Evolutionary conservation across 805 yeast genomes (phyloP).

Genomic region (Komagataella pastoris): DNA sequence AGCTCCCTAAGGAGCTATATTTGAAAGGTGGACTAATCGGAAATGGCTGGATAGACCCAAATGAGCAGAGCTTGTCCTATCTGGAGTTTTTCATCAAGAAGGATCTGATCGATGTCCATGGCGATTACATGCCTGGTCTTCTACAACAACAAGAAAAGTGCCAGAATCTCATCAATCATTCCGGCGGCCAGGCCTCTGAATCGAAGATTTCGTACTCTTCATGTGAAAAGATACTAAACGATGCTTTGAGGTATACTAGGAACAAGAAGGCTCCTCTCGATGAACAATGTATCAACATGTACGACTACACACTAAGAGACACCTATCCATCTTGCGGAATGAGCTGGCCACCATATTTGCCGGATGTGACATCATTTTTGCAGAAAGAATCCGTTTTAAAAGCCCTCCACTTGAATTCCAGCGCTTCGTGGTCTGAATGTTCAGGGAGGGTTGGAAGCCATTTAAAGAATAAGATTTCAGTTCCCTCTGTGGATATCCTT

Average conservation of each 20-base stretch:
- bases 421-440: constrained; percentile 65
- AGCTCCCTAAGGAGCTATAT: constrained; percentile 14
- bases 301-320: constrained; percentile 63
- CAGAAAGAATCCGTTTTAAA: constrained; percentile 27
- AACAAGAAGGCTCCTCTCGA: constrained; percentile 14
- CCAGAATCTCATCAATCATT: constrained; percentile 33
- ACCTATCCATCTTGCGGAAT: constrained; percentile 78
- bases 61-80: constrained; percentile 69
- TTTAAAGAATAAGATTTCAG: constrained; percentile 37
- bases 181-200: constrained; percentile 9
- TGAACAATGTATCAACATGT: constrained; percentile 65
- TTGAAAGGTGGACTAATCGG: constrained; percentile 68
- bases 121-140: constrained; percentile 25
- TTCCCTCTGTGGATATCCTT: constrained; percentile 52
- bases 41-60: constrained; percentile 92
- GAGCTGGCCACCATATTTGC: constrained; percentile 76
- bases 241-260: constrained; percentile 20
- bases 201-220: constrained; percentile 11
- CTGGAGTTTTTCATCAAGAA: constrained; percentile 55
- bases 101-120: constrained; percentile 20
- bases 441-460: constrained; percentile 37
- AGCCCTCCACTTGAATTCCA: constrained; percentile 33
- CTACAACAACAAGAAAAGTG: constrained; percentile 42
- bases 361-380: constrained; percentile 35
- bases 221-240: constrained; percentile 28